Evolutionary conservation across 768 basidiomycete genomes (phyloP).

Genomic region (Tylopilus rubrobrunneus): DNA sequence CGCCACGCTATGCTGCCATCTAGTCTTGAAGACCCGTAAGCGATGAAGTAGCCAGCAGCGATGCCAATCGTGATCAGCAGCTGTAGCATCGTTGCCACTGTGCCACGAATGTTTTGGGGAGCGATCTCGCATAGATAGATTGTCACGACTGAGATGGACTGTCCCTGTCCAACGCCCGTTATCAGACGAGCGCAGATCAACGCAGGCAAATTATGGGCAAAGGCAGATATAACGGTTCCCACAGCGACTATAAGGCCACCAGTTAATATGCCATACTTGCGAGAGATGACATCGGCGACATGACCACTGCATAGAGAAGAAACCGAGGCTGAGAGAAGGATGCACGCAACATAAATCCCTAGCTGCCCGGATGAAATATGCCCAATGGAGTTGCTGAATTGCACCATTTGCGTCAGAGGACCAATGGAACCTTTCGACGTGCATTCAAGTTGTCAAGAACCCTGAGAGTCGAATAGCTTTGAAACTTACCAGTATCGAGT

Average conservation of each 20-base stretch:
- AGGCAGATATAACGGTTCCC: slow-evolving; percentile 39
- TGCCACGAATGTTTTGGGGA: slow-evolving; percentile 39
- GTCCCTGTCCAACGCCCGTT: slow-evolving; percentile 44
- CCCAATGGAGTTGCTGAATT: slow-evolving; percentile 39
- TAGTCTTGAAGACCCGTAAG: slow-evolving; percentile 24
- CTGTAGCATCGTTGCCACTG: slow-evolving; percentile 39
- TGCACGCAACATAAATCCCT: slow-evolving; percentile 42
- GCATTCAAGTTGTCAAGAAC: not conserved
- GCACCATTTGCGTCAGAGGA: slow-evolving; percentile 40
- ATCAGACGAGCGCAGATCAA: slow-evolving; percentile 44
- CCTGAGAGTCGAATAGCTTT: not conserved
- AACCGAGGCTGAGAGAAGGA: slow-evolving; percentile 40
- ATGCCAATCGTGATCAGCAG: slow-evolving; percentile 43
- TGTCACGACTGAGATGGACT: slow-evolving; percentile 41
- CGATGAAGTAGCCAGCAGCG: slow-evolving; percentile 31
- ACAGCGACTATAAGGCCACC: slow-evolving; percentile 41
- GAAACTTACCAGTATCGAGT: slow-evolving; percentile 27
- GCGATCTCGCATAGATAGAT: slow-evolving; percentile 41
- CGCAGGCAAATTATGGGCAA: slow-evolving; percentile 32
- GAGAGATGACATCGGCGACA: slow-evolving; percentile 43
- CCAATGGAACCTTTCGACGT: slow-evolving; percentile 34
- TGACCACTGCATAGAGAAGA: slow-evolving; percentile 39
- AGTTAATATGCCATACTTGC: slow-evolving; percentile 41
- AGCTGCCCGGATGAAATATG: slow-evolving; percentile 35
- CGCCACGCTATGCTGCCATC: slow-evolving; percentile 26